Conservation (phyloP, 768 basidiomycete genomes). For the Leccinum olivaceopallidum region DNA sequence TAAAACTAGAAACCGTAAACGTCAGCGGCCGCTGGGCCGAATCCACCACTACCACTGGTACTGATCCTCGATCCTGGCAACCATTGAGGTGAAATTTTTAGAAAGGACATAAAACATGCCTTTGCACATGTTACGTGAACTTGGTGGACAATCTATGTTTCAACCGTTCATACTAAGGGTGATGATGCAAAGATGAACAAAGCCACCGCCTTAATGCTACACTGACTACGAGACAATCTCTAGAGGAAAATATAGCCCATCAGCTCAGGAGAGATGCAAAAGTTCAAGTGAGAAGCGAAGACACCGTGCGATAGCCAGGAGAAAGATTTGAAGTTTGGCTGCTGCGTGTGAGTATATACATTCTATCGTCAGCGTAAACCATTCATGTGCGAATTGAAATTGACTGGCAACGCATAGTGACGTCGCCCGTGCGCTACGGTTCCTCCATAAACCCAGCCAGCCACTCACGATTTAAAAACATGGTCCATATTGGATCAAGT, state of each 20-base stretch:
- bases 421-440: background rate
- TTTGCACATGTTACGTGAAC: background rate
- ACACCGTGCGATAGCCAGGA: background rate
- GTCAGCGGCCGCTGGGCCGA: background rate
- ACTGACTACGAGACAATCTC: background rate
- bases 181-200: background rate
- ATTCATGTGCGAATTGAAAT: background rate
- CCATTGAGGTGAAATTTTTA: too few relatives aligned
- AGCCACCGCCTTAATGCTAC: background rate
- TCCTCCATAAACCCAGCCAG: background rate
- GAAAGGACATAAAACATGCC: background rate
- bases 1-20: background rate
- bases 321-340: background rate
- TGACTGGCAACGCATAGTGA: background rate
- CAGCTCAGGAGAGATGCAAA: background rate
- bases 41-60: too few relatives aligned
- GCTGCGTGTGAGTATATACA: background rate
- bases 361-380: background rate
- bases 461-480: background rate
- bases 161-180: background rate
- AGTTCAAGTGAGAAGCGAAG: background rate
- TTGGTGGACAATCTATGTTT: background rate
- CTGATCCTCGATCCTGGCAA: background rate
- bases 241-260: background rate
- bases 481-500: background rate